Base-by-base conservation (phyloP, 495 filamentous ascomycete genomes). In the Lasiosphaeris hirsuta region DNA sequence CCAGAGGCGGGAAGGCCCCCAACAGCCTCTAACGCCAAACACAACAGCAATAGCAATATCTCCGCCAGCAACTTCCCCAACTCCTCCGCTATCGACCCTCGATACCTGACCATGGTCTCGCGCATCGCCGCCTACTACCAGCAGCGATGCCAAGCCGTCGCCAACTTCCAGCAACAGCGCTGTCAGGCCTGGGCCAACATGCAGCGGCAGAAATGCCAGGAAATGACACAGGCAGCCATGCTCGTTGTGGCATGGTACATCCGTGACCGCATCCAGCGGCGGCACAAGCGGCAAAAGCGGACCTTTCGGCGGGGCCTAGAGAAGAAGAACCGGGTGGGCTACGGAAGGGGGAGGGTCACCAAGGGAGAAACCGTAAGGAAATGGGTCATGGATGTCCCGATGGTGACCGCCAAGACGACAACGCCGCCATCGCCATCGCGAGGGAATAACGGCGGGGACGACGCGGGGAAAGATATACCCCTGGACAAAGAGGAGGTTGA, bases 171-270 rank as follows among this genome's bases (percentile, higher is more conserved):
- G 58, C 69, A 71, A 30, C 69, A 71, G 61, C 61, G 67, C 19
- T 73, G 70, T 59, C 67, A 70, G 65, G 59, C 60, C 11, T 73
- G 70, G 70, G 70, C 70, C 14, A 63, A 34, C 53, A 52, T 60
- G 34, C 69, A 73, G 52, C 63, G 67, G 36, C 58, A 65, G 50
- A 70, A 69, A 45, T 70, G 67, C 51, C 69, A 69, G 57, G 70
- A 71, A 60, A 70, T 72, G 64, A 69, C 62, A 56, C 67, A 69
- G 54, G 69, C 69, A 0, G 62, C 70, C 18, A 73, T 71, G 65
- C 51, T 72, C 45, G 61, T 73, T 18, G 67, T 73, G 19, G 70
- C 70, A 6, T 73, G 70, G 70, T 73, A 73, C 50, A 63, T 70
- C 19, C 61, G 70, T 10, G 70, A 73, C 43, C 63, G 69, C 13